Percentiles rank a stretch among this genome's conserved stretches.
Evolutionary conservation across 345 rosid genomes (phyloP).

Genomic region (Heritiera fomes): DNA sequence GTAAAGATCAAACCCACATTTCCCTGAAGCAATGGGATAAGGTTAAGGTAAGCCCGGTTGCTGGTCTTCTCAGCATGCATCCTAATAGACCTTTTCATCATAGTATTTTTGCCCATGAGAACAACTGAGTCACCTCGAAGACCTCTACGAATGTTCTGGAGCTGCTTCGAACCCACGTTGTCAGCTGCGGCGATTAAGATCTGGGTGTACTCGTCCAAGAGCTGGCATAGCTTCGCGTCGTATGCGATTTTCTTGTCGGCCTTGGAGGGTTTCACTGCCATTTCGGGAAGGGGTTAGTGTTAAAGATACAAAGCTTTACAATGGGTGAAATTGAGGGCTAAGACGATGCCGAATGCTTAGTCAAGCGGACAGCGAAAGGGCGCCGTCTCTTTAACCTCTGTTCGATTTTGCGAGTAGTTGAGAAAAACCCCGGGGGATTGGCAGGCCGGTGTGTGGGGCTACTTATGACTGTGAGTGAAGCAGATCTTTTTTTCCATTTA

Average conservation of each 20-base stretch:
- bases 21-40: too few relatives aligned
- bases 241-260: conserved; percentile 78
- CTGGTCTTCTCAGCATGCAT: too few relatives aligned
- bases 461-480: too few relatives aligned
- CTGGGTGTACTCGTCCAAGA: conserved; percentile 77
- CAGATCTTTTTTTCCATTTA: too few relatives aligned
- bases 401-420: background rate
- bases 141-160: conserved; percentile 77
- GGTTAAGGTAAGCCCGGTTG: too few relatives aligned
- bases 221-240: too few relatives aligned
- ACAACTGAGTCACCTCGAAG: conserved; percentile 76
- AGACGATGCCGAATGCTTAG: conserved; percentile 49
- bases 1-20: too few relatives aligned
- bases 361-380: conserved; percentile 56
- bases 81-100: too few relatives aligned
- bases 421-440: background rate
- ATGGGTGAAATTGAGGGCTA: conserved; percentile 53
- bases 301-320: background rate
- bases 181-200: conserved; percentile 78
- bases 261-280: conserved; percentile 57
- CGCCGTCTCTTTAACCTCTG: conserved; percentile 70
- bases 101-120: too few relatives aligned
- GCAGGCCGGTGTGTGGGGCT: background rate
- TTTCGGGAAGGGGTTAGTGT: background rate
- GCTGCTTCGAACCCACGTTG: conserved; percentile 88